A percentile compares a stretch with the other conserved stretches of the same genome.
Evolutionary conservation across 2,329 filamentous ascomycete genomes (phyloP).

Genomic region (Grosmannia serpens): DNA sequence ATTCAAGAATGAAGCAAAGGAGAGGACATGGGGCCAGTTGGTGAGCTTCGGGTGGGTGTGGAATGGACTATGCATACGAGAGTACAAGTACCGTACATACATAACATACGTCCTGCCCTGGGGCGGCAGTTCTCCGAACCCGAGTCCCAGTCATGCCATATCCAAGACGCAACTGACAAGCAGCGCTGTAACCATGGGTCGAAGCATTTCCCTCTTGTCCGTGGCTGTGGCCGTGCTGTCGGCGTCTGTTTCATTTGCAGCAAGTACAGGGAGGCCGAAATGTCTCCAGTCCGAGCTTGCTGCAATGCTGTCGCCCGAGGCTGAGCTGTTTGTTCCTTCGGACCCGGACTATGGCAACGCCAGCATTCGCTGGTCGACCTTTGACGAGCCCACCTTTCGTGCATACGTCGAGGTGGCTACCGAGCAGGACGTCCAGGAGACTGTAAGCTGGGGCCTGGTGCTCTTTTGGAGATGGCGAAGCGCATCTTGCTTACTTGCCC

Average conservation of each 20-base stretch:
- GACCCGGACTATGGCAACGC: not conserved
- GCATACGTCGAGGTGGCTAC: not conserved
- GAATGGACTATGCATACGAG: too few species aligned
- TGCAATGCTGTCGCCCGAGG: not conserved
- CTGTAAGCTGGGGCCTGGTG: not conserved
- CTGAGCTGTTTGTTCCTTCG: not conserved
- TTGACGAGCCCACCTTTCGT: not conserved
- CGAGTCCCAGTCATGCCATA: too few species aligned
- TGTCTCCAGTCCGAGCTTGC: not conserved
- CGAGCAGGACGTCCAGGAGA: not conserved
- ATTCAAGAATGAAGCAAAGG: not conserved
- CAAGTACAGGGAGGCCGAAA: not conserved
- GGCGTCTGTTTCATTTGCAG: not conserved
- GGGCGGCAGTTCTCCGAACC: not conserved
- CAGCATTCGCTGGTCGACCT: not conserved
- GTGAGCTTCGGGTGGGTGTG: not conserved
- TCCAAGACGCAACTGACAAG: not conserved
- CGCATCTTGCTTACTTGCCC: not conserved
- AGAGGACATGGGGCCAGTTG: not conserved
- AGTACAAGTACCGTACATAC: not conserved
- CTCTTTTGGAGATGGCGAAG: not conserved
- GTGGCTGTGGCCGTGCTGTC: not conserved
- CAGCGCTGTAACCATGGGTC: not conserved
- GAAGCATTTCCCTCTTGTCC: not conserved
- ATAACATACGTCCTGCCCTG: not conserved